These are phyloP conservation scores for Dillenia suffruticosa DNA, from an alignment of 164 flowering plant genomes.

Conservation along the genomic window DNA sequence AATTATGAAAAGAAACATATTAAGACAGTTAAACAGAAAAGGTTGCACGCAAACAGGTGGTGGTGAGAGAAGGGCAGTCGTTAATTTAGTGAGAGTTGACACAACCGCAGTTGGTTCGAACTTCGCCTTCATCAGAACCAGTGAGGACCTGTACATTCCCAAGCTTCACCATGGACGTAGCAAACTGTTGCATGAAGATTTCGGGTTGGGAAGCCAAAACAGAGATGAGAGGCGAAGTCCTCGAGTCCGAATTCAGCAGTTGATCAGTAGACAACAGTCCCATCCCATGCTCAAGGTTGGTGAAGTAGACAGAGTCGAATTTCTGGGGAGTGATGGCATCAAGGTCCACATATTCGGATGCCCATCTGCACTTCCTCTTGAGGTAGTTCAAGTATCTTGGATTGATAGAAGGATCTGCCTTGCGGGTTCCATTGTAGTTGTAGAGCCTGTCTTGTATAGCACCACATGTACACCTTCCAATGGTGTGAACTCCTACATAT, in stretches of 20 bases:
- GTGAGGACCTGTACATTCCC: slow-evolving; percentile 51
- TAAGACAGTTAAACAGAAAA: no score
- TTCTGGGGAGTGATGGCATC: slow-evolving; percentile 54
- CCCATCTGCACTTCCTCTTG: slow-evolving; percentile 67
- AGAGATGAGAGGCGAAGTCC: slow-evolving; percentile 41
- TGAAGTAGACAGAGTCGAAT: slow-evolving; percentile 55
- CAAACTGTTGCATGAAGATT: slow-evolving; percentile 50
- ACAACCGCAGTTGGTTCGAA: slow-evolving; percentile 49
- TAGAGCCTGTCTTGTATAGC: slow-evolving; percentile 49
- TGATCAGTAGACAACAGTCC: slow-evolving; percentile 66
- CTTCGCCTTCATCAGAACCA: slow-evolving; percentile 50
- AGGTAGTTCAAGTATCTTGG: slow-evolving; percentile 44
- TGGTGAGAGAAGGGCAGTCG: no score
- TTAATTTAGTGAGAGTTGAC: slow-evolving; percentile 23
- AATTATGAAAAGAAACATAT: no score
- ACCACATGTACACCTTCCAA: slow-evolving; percentile 62
- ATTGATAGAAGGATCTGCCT: slow-evolving; percentile 46
- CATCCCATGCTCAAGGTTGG: slow-evolving; percentile 51
- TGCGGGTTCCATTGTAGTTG: slow-evolving; percentile 40
- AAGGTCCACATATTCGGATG: slow-evolving; percentile 53
- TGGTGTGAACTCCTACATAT: slow-evolving; percentile 66
- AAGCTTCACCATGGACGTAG: slow-evolving; percentile 69
- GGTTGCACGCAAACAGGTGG: no score
- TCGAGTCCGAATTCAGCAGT: slow-evolving; percentile 38
- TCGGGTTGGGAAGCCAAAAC: slow-evolving; percentile 32